These are phyloP conservation scores for Globisporangium okanoganense DNA, from an alignment of 352 stramenopile species.

Conservation along the genomic window DNA sequence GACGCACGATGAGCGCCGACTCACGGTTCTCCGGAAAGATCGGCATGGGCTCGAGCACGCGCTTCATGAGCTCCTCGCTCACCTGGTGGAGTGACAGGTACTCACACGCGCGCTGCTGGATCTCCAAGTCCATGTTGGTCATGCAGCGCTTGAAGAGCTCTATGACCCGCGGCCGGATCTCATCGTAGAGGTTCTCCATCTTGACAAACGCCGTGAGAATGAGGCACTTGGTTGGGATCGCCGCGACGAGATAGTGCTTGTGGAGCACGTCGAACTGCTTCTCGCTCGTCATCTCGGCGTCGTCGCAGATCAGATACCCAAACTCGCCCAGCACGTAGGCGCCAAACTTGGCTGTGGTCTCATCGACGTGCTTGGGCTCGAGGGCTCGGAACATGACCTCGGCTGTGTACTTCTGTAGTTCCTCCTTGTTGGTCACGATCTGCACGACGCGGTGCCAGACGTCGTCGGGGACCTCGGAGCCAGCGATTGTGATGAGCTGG, in stretches of 20 bases:
- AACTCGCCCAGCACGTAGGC: conserved; percentile 98
- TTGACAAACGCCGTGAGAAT: conserved; percentile 97
- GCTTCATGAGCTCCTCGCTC: conserved; percentile 86
- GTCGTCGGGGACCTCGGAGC: conserved; percentile 91
- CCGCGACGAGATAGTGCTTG: conserved; percentile 92
- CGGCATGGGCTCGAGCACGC: conserved; percentile 97
- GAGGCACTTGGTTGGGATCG: conserved; percentile 87
- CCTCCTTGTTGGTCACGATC: conserved; percentile 98
- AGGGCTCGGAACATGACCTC: conserved; percentile 94
- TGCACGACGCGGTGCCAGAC: conserved; percentile 99
- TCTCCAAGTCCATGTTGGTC: conserved; percentile 95
- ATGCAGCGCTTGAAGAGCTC: conserved; percentile 92
- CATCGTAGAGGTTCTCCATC: conserved; percentile 87
- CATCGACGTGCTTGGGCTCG: conserved; percentile 91
- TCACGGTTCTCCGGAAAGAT: conserved; percentile 92
- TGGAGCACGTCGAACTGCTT: conserved; percentile 96
- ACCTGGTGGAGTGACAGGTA: conserved; percentile 92
- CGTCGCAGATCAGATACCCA: conserved; percentile 91
- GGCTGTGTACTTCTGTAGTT: conserved; percentile 94
- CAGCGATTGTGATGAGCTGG: conserved; percentile 94
- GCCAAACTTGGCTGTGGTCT: conserved; percentile 93
- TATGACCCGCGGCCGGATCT: conserved; percentile 85
- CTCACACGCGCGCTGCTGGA: conserved; percentile 97
- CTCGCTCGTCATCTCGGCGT: conserved; percentile 87
- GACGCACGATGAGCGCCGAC: conserved; percentile 59